phyloP scores from a whole-genome alignment of 305 asterid genomes.

The Rubia tinctorum region DNA sequence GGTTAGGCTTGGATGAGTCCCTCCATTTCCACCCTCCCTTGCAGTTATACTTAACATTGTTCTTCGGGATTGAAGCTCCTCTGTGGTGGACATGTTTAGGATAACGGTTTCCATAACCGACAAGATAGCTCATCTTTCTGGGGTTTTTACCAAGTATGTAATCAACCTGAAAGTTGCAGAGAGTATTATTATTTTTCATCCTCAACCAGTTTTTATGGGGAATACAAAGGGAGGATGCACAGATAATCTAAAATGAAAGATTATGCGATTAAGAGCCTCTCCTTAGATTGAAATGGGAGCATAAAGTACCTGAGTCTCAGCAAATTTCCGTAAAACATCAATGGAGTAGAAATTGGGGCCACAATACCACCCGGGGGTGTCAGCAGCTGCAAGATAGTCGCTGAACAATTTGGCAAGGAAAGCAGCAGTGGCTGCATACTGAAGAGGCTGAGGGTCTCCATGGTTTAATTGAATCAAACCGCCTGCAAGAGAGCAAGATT shows the following conservation, averaged over 20 bases:
- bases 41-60: constrained; percentile 70
- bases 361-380: constrained; percentile 96
- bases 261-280: background rate
- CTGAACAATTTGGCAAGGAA: constrained; percentile 81
- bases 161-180: constrained; percentile 47
- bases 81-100: constrained; percentile 96
- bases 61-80: constrained; percentile 92
- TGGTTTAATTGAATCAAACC: constrained; percentile 88
- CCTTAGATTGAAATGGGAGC: background rate
- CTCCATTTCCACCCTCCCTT: constrained; percentile 97
- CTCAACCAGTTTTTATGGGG: background rate
- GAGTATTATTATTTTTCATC: background rate
- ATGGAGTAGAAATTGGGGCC: constrained; percentile 90
- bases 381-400: constrained; percentile 89
- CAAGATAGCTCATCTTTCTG: constrained; percentile 90
- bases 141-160: constrained; percentile 95
- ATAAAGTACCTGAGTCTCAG: constrained; percentile 74
- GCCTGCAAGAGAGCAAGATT: constrained; percentile 38
- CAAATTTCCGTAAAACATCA: constrained; percentile 73
- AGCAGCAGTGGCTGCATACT: constrained; percentile 82
- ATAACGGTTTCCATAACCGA: constrained; percentile 76
- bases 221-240: background rate
- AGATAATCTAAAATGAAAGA: background rate
- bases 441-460: constrained; percentile 94
- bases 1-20: constrained; percentile 73